These are phyloP conservation scores for Sarocladium brachiariae DNA, from an alignment of 2,329 filamentous ascomycete genomes.

Conservation along the genomic window DNA sequence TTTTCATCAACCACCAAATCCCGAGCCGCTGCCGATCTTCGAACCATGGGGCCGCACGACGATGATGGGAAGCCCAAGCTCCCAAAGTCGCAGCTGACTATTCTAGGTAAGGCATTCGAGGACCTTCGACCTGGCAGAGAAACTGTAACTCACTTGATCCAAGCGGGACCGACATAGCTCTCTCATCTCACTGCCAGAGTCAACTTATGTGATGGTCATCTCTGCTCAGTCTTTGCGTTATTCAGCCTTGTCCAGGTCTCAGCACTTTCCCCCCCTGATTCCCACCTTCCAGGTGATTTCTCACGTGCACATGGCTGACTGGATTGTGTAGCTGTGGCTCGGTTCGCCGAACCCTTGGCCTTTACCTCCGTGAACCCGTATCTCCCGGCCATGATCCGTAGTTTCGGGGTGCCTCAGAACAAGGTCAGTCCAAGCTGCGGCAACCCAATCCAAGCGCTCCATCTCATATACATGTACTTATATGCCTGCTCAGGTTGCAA, in stretches of 20 bases:
- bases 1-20: background rate
- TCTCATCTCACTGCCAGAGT: too few relatives aligned
- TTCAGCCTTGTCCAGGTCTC: too few relatives aligned
- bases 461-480: too few relatives aligned
- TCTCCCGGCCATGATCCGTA: constrained; percentile 75
- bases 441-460: too few relatives aligned
- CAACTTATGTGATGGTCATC: too few relatives aligned
- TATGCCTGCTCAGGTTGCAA: constrained; percentile 47
- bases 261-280: too few relatives aligned
- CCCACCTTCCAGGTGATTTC: background rate
- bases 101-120: constrained; percentile 56
- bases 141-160: constrained; percentile 6
- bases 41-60: background rate
- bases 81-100: constrained; percentile 69
- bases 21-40: constrained; percentile 3
- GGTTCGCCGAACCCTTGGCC: constrained; percentile 69
- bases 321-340: constrained; percentile 55
- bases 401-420: constrained; percentile 64
- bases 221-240: too few relatives aligned
- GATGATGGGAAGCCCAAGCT: constrained; percentile 47
- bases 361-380: constrained; percentile 66
- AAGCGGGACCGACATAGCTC: background rate
- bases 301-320: constrained; percentile 11
- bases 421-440: too few relatives aligned
- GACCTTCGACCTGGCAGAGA: background rate